Base-by-base conservation (phyloP, 1,284 basidiomycete species). In the Tylopilus sp. region DNA sequence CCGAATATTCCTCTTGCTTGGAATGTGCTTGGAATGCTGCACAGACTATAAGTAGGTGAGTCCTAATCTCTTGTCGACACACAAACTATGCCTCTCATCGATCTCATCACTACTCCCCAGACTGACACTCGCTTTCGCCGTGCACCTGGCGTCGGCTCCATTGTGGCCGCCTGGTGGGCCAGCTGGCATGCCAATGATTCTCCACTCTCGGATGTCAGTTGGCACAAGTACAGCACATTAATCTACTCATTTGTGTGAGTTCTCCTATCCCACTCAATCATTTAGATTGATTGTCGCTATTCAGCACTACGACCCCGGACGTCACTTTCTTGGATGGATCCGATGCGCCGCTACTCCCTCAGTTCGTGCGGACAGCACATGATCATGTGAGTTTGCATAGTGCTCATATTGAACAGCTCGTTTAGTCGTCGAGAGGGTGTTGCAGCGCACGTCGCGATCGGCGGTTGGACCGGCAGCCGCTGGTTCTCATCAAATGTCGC, bases 401-500 rank as follows among this genome's bases (percentile, higher is more conserved):
- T 30, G 7, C 7, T 11, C 11, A 7, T 10, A 12, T 12, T 20
- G 9, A 38, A 24, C 15, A 3, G 7, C 34, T 18, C 11, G 2
- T 38, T 56, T 12, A 51, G 17, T 48, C 11, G 3, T 12, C n/a
- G 14, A 66, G 18, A 85, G 75, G 65, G 64, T 46, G 86, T 91
- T 51, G 76, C 78, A 52, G 88, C 89, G n/a, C 73, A 83, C 48
- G 66, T 92, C 31, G 82, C 85, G 17, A 74, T 94, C 46, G 92
- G 92, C 38, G 92, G 92, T 35, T 94, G 91, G 91, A 80, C 64
- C 88, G 90, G 8, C 67, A 74, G 44, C 74, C 81, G 57, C 17
- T 83, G 68, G 69, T 94, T 84, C 68, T 94, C 91, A 2, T 71
- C 77, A 21, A 76, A 82, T 35, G 80, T 91, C 21, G 77, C 75